phyloP scores from a whole-genome alignment of 2,329 filamentous ascomycete species.

The Herpotrichia juniperi region DNA sequence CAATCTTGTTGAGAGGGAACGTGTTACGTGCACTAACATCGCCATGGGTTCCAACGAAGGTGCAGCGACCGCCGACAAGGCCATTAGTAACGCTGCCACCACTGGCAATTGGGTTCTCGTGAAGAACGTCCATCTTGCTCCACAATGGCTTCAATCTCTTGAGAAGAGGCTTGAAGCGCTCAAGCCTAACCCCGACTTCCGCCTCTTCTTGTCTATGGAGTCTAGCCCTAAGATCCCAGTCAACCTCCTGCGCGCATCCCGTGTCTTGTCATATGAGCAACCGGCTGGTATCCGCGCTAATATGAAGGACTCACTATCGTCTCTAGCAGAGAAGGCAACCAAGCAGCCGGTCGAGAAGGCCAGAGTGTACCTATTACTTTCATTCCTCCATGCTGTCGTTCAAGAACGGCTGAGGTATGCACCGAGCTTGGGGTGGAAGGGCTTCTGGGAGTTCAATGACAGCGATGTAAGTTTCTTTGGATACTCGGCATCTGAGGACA shows the following conservation, averaged over 20 bases:
- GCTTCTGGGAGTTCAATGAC: conserved; percentile 99
- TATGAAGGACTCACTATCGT: conserved; percentile 96
- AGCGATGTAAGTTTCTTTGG: conserved; percentile 80
- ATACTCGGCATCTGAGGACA: conserved; percentile 3
- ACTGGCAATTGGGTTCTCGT: conserved; percentile 94
- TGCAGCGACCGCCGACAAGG: conserved; percentile 90
- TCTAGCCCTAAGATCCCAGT: conserved; percentile 96
- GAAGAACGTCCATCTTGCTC: conserved; percentile 98
- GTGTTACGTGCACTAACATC: conserved; percentile 89
- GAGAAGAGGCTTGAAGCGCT: conserved; percentile 97
- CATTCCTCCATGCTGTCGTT: conserved; percentile 93
- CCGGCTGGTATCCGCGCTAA: conserved; percentile 95
- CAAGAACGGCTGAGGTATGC: conserved; percentile 95
- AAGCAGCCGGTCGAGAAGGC: conserved; percentile 90
- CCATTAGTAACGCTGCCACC: conserved; percentile 89
- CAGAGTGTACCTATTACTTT: conserved; percentile 86
- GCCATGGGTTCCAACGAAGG: conserved; percentile 99
- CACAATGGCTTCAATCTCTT: conserved; percentile 94
- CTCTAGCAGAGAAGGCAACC: conserved; percentile 74
- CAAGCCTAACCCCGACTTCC: conserved; percentile 91
- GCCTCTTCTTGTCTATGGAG: conserved; percentile 97
- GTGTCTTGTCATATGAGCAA: conserved; percentile 97
- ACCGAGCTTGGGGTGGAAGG: conserved; percentile 93
- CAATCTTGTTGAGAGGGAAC: conserved; percentile 83
- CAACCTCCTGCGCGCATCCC: conserved; percentile 89